phyloP scores from a whole-genome alignment of 306 rosid genomes.

The Gastrolobium bilobum region DNA sequence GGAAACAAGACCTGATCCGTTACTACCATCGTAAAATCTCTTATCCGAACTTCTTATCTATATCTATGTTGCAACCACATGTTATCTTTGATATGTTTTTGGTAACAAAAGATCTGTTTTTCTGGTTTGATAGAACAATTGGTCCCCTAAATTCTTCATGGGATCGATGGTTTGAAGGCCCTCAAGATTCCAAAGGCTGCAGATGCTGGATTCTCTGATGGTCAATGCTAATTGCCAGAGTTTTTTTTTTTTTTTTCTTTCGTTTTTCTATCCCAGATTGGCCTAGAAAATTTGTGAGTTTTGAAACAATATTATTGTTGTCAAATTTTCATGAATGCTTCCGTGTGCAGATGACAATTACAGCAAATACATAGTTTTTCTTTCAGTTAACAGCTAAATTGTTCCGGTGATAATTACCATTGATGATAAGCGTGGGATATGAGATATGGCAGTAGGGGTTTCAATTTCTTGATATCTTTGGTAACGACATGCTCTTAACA shows the following conservation, averaged over 20 bases:
- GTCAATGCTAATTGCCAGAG: slow-evolving; percentile 32
- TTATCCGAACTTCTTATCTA: neutral
- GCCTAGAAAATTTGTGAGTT: slow-evolving; percentile 46
- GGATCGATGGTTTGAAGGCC: slow-evolving; percentile 99
- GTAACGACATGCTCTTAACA: slow-evolving; percentile 28
- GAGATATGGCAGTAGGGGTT: neutral
- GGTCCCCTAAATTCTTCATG: slow-evolving; percentile 84
- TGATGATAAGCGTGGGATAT: neutral
- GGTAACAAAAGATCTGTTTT: slow-evolving; percentile 38
- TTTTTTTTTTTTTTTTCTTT: neutral
- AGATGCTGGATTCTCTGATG: slow-evolving; percentile 90
- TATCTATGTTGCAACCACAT: neutral
- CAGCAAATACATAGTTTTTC: slow-evolving; percentile 47
- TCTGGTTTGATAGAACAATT: slow-evolving; percentile 63
- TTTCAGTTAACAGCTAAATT: slow-evolving; percentile 47
- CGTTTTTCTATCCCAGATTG: slow-evolving; percentile 29
- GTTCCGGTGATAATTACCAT: slow-evolving; percentile 26
- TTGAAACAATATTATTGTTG: slow-evolving; percentile 41
- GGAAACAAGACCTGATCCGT: slow-evolving; percentile 89
- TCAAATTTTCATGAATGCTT: slow-evolving; percentile 44
- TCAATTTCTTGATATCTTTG: slow-evolving; percentile 7
- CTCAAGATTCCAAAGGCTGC: slow-evolving; percentile 86
- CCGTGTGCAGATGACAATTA: slow-evolving; percentile 66
- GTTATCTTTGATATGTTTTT: neutral
- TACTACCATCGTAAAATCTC: slow-evolving; percentile 79